Evolutionary conservation across 2,329 filamentous ascomycete genomes (phyloP).

Genomic region (Penicillium fuscoglaucum): DNA sequence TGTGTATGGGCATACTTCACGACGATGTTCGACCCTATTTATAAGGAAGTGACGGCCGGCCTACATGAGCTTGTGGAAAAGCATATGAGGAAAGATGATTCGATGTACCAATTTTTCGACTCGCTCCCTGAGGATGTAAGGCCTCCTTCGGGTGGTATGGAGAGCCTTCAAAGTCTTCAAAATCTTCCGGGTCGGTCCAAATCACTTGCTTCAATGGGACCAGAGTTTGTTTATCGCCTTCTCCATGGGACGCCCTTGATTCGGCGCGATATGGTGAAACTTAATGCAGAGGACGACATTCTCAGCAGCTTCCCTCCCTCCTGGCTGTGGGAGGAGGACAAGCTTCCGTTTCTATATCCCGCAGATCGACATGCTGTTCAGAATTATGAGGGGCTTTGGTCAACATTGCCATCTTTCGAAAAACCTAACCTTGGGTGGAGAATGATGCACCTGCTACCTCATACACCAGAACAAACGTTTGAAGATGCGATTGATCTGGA

Average conservation of each 20-base stretch:
- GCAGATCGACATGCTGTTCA: conserved; percentile 14
- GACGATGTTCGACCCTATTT: not conserved
- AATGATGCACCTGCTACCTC: not conserved
- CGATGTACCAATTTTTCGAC: no score
- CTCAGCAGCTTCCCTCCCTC: not conserved
- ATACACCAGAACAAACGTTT: not conserved
- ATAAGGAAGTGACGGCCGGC: not conserved
- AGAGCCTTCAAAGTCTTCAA: not conserved
- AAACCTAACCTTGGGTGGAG: conserved; percentile 17
- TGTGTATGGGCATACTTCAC: conserved; percentile 15
- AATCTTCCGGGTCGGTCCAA: no score
- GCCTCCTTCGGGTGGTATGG: not conserved
- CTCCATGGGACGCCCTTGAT: conserved; percentile 5
- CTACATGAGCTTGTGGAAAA: not conserved
- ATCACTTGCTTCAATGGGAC: conserved; percentile 10
- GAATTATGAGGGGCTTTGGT: conserved; percentile 8
- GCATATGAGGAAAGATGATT: not conserved
- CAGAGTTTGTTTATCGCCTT: conserved; percentile 17
- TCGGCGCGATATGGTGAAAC: conserved; percentile 16
- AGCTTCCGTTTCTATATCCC: conserved; percentile 14
- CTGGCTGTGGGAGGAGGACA: not conserved
- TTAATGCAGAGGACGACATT: not conserved
- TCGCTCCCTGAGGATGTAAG: not conserved
- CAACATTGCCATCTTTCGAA: conserved; percentile 4
- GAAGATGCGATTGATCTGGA: not conserved